A percentile compares a stretch with the other conserved stretches of the same genome.
Evolutionary conservation across 2,329 filamentous ascomycete genomes (phyloP).

Genomic region (Harringtonia aguacate): DNA sequence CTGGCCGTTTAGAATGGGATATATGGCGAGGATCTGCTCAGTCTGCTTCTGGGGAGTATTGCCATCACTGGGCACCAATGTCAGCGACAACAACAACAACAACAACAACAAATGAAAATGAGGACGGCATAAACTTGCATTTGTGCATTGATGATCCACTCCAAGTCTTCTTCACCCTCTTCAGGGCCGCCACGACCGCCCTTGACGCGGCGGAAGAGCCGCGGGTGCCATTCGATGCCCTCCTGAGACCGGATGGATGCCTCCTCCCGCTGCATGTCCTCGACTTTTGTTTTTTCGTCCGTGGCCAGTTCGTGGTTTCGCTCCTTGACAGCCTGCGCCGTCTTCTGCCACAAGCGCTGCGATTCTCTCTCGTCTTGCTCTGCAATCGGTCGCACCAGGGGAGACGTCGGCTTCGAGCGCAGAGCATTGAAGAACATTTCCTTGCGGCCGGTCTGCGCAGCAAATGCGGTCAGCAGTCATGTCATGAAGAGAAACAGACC

Average conservation of each 20-base stretch:
- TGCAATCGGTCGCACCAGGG: conserved; percentile 61
- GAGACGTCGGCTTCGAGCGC: conserved; percentile 64
- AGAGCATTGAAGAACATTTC: conserved; percentile 83
- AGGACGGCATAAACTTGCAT: conserved; percentile 44
- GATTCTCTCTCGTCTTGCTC: conserved; percentile 90
- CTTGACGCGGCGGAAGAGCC: conserved; percentile 68
- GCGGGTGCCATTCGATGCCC: conserved; percentile 77
- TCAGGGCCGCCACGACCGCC: conserved; percentile 61
- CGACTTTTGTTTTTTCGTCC: conserved; percentile 91
- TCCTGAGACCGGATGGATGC: conserved; percentile 69
- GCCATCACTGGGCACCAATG: conserved; percentile 31
- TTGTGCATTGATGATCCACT: conserved; percentile 86
- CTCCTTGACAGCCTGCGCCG: conserved; percentile 69
- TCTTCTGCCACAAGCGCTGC: conserved; percentile 75
- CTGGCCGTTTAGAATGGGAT: conserved; percentile 75
- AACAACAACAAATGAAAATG: conserved; percentile 5
- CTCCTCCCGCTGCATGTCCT: conserved; percentile 84
- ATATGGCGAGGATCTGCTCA: conserved; percentile 77
- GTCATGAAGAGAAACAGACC: conserved; percentile 11
- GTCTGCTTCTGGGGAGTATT: conserved; percentile 57
- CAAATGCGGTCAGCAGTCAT: no score
- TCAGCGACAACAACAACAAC: background rate
- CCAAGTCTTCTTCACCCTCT: conserved; percentile 77
- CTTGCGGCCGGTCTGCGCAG: conserved; percentile 70
- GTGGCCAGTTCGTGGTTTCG: conserved; percentile 84